A percentile compares a stretch with the other conserved stretches of the same genome.
Conservation (phyloP, 2,329 filamentous ascomycete genomes). For the Penicillium sp. region DNA sequence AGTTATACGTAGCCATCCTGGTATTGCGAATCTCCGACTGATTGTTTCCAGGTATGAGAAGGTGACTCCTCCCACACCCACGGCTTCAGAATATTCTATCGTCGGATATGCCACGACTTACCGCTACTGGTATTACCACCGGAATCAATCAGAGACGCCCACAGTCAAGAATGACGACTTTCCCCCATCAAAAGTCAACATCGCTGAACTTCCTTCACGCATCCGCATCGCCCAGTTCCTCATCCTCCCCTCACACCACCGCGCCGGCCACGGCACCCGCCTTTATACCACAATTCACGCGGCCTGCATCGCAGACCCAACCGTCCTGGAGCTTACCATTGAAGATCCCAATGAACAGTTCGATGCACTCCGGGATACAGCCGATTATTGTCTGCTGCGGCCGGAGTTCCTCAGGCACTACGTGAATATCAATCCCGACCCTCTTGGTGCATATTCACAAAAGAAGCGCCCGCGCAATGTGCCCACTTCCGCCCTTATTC, state of each 20-base stretch:
- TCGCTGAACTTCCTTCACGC: slow-evolving; percentile 66
- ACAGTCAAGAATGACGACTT: slow-evolving; percentile 44
- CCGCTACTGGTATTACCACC: slow-evolving; percentile 65
- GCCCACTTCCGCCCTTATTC: slow-evolving; percentile 54
- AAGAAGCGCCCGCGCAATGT: slow-evolving; percentile 40
- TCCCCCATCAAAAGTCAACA: slow-evolving; percentile 44
- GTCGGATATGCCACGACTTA: slow-evolving; percentile 90
- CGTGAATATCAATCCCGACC: slow-evolving; percentile 48
- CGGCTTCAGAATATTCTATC: slow-evolving; percentile 66
- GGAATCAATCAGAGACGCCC: slow-evolving; percentile 38
- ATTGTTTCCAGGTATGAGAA: slow-evolving; percentile 53
- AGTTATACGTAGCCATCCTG: slow-evolving; percentile 14
- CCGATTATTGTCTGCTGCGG: slow-evolving; percentile 56
- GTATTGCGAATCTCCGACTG: slow-evolving; percentile 8
- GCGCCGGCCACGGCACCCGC: slow-evolving; percentile 69
- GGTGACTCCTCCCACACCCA: slow-evolving; percentile 41
- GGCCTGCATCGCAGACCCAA: slow-evolving; percentile 61
- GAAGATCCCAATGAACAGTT: slow-evolving; percentile 81
- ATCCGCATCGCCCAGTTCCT: slow-evolving; percentile 90
- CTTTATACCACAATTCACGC: slow-evolving; percentile 79
- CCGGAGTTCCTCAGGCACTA: slow-evolving; percentile 48
- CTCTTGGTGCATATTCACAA: slow-evolving; percentile 33
- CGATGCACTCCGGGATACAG: slow-evolving; percentile 61
- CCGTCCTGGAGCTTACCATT: slow-evolving; percentile 79
- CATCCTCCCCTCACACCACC: slow-evolving; percentile 82